These are phyloP conservation scores for Uromyces viciae-fabae DNA, from an alignment of 1,284 basidiomycete genomes.

Conservation along the genomic window DNA sequence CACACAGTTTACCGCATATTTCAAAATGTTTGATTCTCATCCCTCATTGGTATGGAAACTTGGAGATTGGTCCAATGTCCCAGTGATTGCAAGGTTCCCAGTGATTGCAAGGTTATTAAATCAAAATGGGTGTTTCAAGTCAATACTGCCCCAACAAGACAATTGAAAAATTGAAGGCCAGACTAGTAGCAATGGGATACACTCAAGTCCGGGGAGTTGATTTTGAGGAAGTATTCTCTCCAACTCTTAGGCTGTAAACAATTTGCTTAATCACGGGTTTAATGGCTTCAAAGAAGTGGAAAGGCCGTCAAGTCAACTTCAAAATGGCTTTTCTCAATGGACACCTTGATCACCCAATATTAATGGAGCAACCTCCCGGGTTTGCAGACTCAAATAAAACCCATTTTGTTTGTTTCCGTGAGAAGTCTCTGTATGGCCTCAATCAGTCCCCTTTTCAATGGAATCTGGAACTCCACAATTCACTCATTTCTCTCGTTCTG, in stretches of 20 bases:
- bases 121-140: conserved; percentile 45
- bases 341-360: neutral
- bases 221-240: conserved; percentile 44
- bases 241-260: neutral
- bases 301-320: conserved; percentile 32
- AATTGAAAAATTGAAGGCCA: conserved; percentile 36
- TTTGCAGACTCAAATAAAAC: neutral
- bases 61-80: too few species aligned
- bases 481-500: neutral
- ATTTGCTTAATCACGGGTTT: neutral
- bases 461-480: neutral
- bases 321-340: conserved; percentile 22
- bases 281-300: neutral
- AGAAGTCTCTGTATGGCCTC: conserved; percentile 37
- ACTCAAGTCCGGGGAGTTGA: conserved; percentile 43
- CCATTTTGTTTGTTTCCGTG: neutral
- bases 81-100: too few species aligned
- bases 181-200: conserved; percentile 41
- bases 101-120: too few species aligned
- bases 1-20: too few species aligned
- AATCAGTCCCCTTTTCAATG: conserved; percentile 19
- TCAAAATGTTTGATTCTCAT: too few species aligned
- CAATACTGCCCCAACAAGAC: conserved; percentile 34
- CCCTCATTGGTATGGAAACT: too few species aligned
- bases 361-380: neutral